A percentile compares a stretch with the other conserved stretches of the same genome.
phyloP scores from a whole-genome alignment of 306 rosid species.

The Malus fusca region DNA sequence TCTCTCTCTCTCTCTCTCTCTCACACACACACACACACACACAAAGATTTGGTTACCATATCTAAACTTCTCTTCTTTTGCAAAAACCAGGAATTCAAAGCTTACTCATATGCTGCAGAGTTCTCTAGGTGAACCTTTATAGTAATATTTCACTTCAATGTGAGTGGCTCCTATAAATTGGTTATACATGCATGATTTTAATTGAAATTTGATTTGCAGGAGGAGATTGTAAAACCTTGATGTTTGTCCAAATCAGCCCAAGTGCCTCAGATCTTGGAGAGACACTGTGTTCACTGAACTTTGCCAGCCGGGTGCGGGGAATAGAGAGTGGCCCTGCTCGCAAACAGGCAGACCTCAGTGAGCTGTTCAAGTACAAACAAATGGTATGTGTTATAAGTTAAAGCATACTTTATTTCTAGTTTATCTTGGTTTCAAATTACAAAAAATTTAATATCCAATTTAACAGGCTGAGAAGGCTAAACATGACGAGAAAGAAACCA shows the following conservation, averaged over 20 bases:
- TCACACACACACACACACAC: background rate
- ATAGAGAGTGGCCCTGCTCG: constrained; percentile 89
- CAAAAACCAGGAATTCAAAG: constrained; percentile 72
- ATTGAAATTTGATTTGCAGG: constrained; percentile 48
- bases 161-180: background rate
- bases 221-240: constrained; percentile 95
- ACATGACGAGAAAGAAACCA: constrained; percentile 86
- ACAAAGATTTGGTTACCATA: constrained; percentile 6
- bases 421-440: background rate
- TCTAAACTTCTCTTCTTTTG: constrained; percentile 12
- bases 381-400: constrained; percentile 46
- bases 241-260: constrained; percentile 96
- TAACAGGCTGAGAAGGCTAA: constrained; percentile 77
- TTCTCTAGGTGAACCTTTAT: constrained; percentile 65
- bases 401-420: background rate
- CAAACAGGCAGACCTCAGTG: constrained; percentile 71
- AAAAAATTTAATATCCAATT: constrained; percentile 5
- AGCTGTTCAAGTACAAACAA: constrained; percentile 86
- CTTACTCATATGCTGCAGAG: constrained; percentile 96
- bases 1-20: background rate
- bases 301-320: constrained; percentile 89
- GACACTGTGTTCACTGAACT: constrained; percentile 86
- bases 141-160: background rate
- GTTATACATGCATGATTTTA: constrained; percentile 10
- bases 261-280: constrained; percentile 76